These are phyloP conservation scores for Xylaria sp. DNA, from an alignment of 2,329 filamentous ascomycete genomes.

Conservation along the genomic window DNA sequence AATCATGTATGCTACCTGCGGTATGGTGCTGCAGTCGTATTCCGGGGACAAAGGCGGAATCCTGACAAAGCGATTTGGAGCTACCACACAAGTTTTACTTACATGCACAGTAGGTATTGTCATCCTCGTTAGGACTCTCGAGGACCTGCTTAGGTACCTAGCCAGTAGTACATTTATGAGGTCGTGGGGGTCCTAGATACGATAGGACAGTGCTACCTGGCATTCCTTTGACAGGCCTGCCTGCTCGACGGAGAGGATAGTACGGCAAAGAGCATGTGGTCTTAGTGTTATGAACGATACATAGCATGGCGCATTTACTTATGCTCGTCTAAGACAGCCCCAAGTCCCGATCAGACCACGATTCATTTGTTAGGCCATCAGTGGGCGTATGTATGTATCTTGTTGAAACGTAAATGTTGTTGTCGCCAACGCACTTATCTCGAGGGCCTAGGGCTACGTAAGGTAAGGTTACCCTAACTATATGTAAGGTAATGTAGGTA, in stretches of 20 bases:
- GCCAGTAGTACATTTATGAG: slow-evolving; percentile 1
- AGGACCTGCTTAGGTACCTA: not conserved
- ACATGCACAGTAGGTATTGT: not conserved
- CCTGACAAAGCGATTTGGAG: slow-evolving; percentile 1
- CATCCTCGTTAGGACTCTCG: not conserved
- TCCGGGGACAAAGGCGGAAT: slow-evolving; percentile 6
- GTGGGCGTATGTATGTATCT: slow-evolving; percentile 2
- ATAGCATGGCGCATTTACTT: slow-evolving; percentile 11
- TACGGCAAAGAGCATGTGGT: slow-evolving; percentile 15
- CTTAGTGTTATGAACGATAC: slow-evolving; percentile 14
- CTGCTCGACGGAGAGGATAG: slow-evolving; percentile 10
- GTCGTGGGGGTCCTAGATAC: slow-evolving; percentile 16
- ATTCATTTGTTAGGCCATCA: not conserved
- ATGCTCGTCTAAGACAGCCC: slow-evolving; percentile 17
- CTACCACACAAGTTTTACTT: not conserved
- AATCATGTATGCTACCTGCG: not conserved
- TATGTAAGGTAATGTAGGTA: not conserved
- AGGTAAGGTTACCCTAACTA: not conserved
- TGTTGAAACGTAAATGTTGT: not conserved
- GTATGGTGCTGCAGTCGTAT: not conserved
- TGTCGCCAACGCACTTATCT: not conserved
- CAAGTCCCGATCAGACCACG: slow-evolving; percentile 21
- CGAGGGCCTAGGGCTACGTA: not conserved
- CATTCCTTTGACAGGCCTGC: slow-evolving; percentile 16
- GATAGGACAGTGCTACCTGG: slow-evolving; percentile 18